These are phyloP conservation scores for Huntiella abstrusa DNA, from an alignment of 2,329 filamentous ascomycete species.

Conservation along the genomic window DNA sequence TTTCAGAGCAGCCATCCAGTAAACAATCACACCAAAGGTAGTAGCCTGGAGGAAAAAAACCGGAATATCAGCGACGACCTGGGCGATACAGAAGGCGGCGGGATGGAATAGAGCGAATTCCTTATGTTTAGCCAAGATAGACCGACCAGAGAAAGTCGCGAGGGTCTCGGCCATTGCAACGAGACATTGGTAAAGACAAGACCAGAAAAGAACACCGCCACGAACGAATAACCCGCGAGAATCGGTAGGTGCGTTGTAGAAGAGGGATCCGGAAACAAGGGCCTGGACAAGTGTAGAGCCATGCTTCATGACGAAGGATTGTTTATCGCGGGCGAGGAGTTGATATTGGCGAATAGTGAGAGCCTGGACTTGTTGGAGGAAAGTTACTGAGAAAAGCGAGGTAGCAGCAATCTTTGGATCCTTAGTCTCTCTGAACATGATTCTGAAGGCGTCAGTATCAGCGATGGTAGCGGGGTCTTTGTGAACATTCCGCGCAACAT, in stretches of 20 bases:
- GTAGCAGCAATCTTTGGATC: slow-evolving; percentile 35
- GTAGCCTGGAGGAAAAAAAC: slow-evolving; percentile 39
- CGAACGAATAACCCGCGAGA: slow-evolving; percentile 45
- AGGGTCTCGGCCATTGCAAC: slow-evolving; percentile 49
- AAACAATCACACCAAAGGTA: slow-evolving; percentile 36
- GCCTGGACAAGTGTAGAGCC: neutral
- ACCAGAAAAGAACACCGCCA: slow-evolving; percentile 44
- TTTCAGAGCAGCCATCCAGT: slow-evolving; percentile 44
- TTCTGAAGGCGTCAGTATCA: slow-evolving; percentile 33
- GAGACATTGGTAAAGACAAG: slow-evolving; percentile 42
- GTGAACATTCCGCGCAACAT: slow-evolving; percentile 36
- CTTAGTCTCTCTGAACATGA: slow-evolving; percentile 28
- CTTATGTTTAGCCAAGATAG: slow-evolving; percentile 2
- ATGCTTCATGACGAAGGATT: slow-evolving; percentile 1
- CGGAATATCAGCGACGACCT: slow-evolving; percentile 20
- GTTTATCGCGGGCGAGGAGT: neutral
- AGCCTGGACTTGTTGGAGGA: slow-evolving; percentile 34
- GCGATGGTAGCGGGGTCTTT: slow-evolving; percentile 26
- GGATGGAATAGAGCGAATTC: slow-evolving; percentile 1
- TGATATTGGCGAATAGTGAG: slow-evolving; percentile 20
- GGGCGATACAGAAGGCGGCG: neutral
- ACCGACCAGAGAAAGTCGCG: slow-evolving; percentile 18
- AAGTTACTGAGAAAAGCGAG: slow-evolving; percentile 37
- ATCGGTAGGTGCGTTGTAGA: slow-evolving; percentile 41
- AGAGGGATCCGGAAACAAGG: slow-evolving; percentile 45